phyloP scores from a whole-genome alignment of 768 basidiomycete species.

The Leucocoprinus birnbaumii region DNA sequence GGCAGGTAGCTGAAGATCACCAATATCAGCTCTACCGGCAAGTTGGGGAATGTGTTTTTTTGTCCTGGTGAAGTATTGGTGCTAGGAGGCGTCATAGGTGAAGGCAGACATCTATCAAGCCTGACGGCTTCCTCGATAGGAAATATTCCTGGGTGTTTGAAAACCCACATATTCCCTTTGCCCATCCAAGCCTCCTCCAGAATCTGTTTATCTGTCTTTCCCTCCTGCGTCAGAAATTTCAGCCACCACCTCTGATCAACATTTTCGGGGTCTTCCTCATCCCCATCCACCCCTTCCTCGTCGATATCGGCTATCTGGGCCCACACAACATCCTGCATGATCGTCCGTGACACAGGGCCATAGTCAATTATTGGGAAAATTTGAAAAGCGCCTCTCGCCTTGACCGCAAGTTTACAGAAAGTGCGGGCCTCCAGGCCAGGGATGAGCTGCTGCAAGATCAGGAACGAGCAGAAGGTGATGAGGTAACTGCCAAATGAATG shows the following conservation, averaged over 20 bases:
- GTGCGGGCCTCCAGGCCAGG: not conserved
- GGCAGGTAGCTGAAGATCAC: not conserved
- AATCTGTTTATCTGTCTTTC: slow-evolving; percentile 2
- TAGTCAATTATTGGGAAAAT: not conserved
- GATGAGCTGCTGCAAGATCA: slow-evolving; percentile 4
- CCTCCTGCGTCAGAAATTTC: not conserved
- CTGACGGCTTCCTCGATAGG: not conserved
- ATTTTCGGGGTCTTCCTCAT: not conserved
- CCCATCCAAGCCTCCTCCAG: slow-evolving; percentile 6
- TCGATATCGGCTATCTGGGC: not conserved
- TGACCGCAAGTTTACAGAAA: not conserved
- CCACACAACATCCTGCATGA: not conserved
- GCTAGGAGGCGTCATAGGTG: too few species aligned
- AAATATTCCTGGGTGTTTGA: slow-evolving; percentile 5
- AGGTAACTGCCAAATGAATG: not conserved
- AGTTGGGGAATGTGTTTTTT: not conserved
- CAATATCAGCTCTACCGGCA: not conserved
- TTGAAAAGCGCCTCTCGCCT: not conserved
- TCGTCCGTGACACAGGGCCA: not conserved
- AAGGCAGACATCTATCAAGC: not conserved
- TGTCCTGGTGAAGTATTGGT: not conserved
- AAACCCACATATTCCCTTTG: slow-evolving; percentile 4
- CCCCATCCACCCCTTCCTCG: not conserved
- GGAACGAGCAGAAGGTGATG: not conserved
- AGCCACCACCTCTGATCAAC: not conserved